A percentile compares a stretch with the other conserved stretches of the same genome.
Evolutionary conservation across 257 asterid genomes (phyloP).

Genomic region (Scutellaria galericulata): DNA sequence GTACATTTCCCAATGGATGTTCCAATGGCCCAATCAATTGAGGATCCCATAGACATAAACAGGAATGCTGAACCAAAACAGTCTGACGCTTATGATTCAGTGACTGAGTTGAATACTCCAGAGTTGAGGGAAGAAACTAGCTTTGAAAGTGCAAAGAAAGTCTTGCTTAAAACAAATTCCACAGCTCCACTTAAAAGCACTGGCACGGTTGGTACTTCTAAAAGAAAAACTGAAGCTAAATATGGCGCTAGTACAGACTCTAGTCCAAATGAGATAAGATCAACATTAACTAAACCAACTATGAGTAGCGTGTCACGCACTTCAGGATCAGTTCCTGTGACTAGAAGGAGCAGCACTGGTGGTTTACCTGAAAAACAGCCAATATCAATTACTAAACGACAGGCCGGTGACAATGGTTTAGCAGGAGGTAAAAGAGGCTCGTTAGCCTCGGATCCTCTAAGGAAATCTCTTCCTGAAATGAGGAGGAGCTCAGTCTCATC

Average conservation of each 20-base stretch:
- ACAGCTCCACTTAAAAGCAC: conserved; percentile 38
- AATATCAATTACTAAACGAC: conserved; percentile 49
- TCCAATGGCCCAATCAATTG: conserved; percentile 40
- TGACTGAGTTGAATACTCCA: conserved; percentile 31
- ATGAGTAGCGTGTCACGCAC: conserved; percentile 65
- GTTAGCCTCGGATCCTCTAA: conserved; percentile 60
- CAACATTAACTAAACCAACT: conserved; percentile 69
- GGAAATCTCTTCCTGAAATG: conserved; percentile 80
- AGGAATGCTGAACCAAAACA: conserved; percentile 35
- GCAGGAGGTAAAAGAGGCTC: conserved; percentile 54
- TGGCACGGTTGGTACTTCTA: conserved; percentile 38
- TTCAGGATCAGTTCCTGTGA: conserved; percentile 56
- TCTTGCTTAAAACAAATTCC: conserved; percentile 42
- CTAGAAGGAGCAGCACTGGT: conserved; percentile 87
- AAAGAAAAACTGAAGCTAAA: conserved; percentile 50
- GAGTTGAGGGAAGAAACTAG: conserved; percentile 45
- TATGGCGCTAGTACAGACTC: conserved; percentile 45
- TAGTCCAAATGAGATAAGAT: conserved; percentile 45
- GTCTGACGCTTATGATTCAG: conserved; percentile 31
- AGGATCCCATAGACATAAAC: conserved; percentile 44
- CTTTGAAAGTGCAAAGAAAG: conserved; percentile 49
- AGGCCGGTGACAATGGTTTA: conserved; percentile 40
- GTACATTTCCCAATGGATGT: conserved; percentile 48
- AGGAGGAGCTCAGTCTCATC: conserved; percentile 63
- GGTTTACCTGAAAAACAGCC: conserved; percentile 78